Evolutionary conservation across 805 yeast species (phyloP), one percentile per base, ranked within the genome.

Genomic region (Isabelozyma pseudorhagii): DNA sequence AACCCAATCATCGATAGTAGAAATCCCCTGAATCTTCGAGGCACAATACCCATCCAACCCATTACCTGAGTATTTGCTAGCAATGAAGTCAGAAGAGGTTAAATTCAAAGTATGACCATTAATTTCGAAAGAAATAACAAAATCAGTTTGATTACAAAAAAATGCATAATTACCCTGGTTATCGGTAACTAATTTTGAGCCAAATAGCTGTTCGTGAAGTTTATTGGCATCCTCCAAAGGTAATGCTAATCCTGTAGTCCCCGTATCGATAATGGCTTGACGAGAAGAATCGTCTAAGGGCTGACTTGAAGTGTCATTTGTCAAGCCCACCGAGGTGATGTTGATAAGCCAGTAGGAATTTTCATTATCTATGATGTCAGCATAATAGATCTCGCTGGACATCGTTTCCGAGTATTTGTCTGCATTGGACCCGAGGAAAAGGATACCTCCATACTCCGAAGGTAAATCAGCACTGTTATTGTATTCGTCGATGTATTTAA

Each of bases 21-120:
- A 67, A n/a, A 77, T 58, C 8, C 87, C 89, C 65, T 82, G 88
- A 50, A 84, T 74, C 56, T 82, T 83, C 6, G 87, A 80, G 10
- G 84, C 82, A 69, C 90, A 84, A 58, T 78, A 74, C 0, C 85
- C 84, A 15, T 54, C 34, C 49, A 78, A 71, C 0, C 54, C 61
- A 38, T 54, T 50, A 4, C 56, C 49, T 1, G 74, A 46, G 58
- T 82, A 80, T 15, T 69, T 72, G 10, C 68, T 62, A 5, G 87
- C 88, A 42, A 81, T 54, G 61, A 82, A 83, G 44, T 69, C 70
- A 1, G 55, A 50, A 0, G 84, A 68, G 2, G 69, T 48, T 25
- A 81, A 59, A 9, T 78, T 59, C 76, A 81, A 81, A 41, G 69
- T 68, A n/a, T 61, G 56, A 14, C 74, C 77, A 25, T 68, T 77